Evolutionary conservation across 352 stramenopile genomes (phyloP), one percentile per base, ranked within the genome.

Genomic region (Phytophthora foliorum): DNA sequence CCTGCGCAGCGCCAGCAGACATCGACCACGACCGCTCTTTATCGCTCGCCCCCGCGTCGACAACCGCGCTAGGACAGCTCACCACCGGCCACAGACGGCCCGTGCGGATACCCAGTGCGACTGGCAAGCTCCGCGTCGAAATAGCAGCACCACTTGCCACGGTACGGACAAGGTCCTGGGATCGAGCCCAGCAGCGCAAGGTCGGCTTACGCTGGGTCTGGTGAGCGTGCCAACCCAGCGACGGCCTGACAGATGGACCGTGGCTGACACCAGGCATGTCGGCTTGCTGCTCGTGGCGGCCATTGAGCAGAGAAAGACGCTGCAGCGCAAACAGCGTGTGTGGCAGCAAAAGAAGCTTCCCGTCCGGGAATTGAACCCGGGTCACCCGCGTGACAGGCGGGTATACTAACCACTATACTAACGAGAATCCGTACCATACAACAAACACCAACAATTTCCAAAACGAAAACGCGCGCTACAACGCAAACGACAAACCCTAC

Each of bases 381-480:
- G 60, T 61, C 60, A 68, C 60, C 60, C 60, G 60, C 60, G 60
- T 68, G 60, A 68, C 60, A 67, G 60, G 60, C 50, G 51, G 60
- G 60, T 67, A 67, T 67, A 67, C 59, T 67, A 67, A 67, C 49
- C 59, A 67, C 59, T 67, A 67, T 67, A 67, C 59, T 67, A 67
- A 67, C 59, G 61, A 67, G 59, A 67, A 67, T 67, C 31, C 41
- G 57, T 67, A 67, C 50, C 8, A 4, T 25, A 10, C 49, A 36
- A 4, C 31, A 21, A 46, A 22, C 32, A 16, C 32, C 7, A 38
- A 38, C 32, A 38, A 17, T 38, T 38, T 38, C 13, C 5, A 1
- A 38, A 38, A 38, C 32, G 5, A 38, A 38, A 38, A 38, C 4
- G 1, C 32, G 9, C 9, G 7, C 32, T 38, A 17, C 9, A 6